A percentile compares a stretch with the other conserved stretches of the same genome.
Evolutionary conservation across 1,284 basidiomycete genomes (phyloP).

Genomic region (Phaffia rhodozyma): DNA sequence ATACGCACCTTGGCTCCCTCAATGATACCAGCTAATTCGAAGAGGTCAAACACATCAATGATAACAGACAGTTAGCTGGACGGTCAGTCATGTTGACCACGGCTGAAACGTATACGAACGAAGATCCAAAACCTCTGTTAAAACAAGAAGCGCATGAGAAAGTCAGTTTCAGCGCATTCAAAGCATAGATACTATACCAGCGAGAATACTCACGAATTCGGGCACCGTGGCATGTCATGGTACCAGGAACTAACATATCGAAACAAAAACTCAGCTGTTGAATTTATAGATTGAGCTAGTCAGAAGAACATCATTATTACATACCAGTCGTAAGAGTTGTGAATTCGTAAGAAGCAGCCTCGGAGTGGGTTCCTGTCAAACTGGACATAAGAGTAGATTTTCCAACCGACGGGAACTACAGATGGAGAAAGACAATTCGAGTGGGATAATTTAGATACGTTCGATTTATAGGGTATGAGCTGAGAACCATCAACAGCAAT

Average conservation of each 20-base stretch:
- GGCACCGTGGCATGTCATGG: conserved; percentile 53
- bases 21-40: conserved; percentile 74
- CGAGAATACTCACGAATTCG: conserved; percentile 48
- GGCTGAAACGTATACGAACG: conserved; percentile 43
- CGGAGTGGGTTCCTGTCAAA: conserved; percentile 92
- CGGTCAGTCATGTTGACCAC: too few species aligned
- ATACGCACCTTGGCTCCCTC: conserved; percentile 68
- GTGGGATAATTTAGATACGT: not conserved
- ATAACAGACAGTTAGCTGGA: conserved; percentile 1
- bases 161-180: too few species aligned
- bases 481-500: not conserved
- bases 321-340: conserved; percentile 45
- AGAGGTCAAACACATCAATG: conserved; percentile 17
- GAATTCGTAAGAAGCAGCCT: conserved; percentile 97
- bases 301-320: too few species aligned
- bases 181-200: not conserved
- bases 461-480: too few species aligned
- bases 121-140: conserved; percentile 57
- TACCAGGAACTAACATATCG: conserved; percentile 87
- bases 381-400: conserved; percentile 77
- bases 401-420: conserved; percentile 60
- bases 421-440: not conserved
- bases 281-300: conserved; percentile 17
- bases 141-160: not conserved
- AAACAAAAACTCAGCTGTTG: not conserved